Evolutionary conservation across 257 asterid species (phyloP).

Genomic region (Cinchona pubescens): DNA sequence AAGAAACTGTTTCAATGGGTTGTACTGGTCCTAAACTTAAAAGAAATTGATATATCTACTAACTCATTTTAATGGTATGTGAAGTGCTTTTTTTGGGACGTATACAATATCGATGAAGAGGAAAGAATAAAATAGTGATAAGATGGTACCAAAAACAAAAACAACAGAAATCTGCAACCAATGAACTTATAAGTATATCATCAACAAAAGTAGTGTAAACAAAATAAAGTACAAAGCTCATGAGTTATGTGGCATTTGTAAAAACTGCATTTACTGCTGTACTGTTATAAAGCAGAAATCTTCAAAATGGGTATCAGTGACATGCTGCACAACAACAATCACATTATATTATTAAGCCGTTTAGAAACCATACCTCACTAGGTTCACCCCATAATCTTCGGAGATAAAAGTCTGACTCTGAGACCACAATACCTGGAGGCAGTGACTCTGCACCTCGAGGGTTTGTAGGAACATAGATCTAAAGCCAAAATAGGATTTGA

Average conservation of each 20-base stretch:
- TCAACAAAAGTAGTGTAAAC: neutral
- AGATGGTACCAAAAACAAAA: neutral
- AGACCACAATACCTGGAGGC: slow-evolving; percentile 94
- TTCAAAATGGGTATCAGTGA: neutral
- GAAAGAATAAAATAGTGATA: neutral
- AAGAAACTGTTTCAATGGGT: neutral
- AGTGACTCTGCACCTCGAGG: slow-evolving; percentile 98
- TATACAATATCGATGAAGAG: neutral
- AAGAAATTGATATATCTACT: neutral
- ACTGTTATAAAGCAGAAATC: neutral
- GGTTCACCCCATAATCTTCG: slow-evolving; percentile 99
- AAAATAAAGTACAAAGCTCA: neutral
- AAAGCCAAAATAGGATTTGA: slow-evolving; percentile 15
- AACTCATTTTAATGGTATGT: neutral
- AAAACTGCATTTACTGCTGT: neutral
- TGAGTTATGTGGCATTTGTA: neutral
- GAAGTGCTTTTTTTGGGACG: neutral
- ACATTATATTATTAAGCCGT: neutral
- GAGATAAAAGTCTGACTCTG: slow-evolving; percentile 81
- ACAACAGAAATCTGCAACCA: neutral
- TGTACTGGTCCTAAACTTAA: neutral
- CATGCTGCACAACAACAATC: neutral
- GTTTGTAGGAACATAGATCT: slow-evolving; percentile 91
- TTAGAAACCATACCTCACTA: slow-evolving; percentile 56
- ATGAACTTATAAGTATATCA: neutral